Evolutionary conservation across 1,284 basidiomycete genomes (phyloP), one percentile per base, ranked within the genome.

Genomic region (Apiotrichum akiyoshidainum): DNA sequence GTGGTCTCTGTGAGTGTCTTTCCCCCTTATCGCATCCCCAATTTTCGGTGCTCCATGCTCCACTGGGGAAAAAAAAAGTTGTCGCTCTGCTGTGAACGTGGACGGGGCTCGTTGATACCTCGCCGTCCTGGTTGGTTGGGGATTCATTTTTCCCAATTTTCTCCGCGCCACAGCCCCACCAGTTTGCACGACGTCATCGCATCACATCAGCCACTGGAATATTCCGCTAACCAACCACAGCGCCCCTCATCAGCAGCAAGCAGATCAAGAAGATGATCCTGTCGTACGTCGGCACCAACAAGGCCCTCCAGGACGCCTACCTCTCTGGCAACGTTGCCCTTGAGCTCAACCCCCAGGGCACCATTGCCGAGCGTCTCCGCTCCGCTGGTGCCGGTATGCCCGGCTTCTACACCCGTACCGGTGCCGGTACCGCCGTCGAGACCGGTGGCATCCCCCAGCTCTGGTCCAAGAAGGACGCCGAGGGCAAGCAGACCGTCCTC

Each of bases 341-440:
- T 44, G 92, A 96, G 73, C 86, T 96, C 37, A 89, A 88, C 47
- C 92, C 92, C 2, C 92, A 96, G 79, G 92, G 81, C n/a, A 94
- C 92, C 13, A 85, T 99, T 34, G 88, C 89, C 19, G 95, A 96
- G 74, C 87, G 93, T 62, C 83, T 96, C 61, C 86, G 94, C 37
- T 89, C 94, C 6, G 92, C 92, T 59, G 94, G 90, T 4, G 90
- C 92, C 22, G 95, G 95, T 57, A 94, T 96, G 67, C 95, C 95
- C 8, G 94, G 91, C 12, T 94, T 99, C 81, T 99, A 84, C 80
- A 98, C 93, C 6, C 90, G 93, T 6, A 96, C 93, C 3, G 95
- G 94, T 46, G 89, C 89, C n/a, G 72, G 74, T 40, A 93, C 90
- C n/a, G 87, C 88, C 8, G 84, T 92, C 14, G 90, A 93, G 65